Evolutionary conservation across 2,329 filamentous ascomycete genomes (phyloP).

Genomic region (Ophiostoma angusticollis): DNA sequence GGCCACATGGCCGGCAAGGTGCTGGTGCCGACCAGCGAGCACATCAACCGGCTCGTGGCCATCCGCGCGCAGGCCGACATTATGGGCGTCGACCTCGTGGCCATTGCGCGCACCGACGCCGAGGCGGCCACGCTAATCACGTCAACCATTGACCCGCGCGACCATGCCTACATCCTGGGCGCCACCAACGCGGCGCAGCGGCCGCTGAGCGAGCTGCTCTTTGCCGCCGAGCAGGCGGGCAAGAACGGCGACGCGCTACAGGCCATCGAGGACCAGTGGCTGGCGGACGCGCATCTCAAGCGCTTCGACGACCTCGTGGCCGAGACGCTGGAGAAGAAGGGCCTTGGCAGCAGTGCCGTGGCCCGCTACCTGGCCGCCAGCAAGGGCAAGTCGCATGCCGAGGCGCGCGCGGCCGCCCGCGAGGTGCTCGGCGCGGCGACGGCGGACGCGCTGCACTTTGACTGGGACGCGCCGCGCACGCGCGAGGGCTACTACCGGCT

Average conservation of each 20-base stretch:
- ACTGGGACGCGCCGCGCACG: constrained; percentile 91
- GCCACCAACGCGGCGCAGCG: constrained; percentile 73
- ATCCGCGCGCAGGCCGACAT: constrained; percentile 97
- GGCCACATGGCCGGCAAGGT: constrained; percentile 99
- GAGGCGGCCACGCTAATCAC: constrained; percentile 97
- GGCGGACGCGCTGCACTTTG: constrained; percentile 67
- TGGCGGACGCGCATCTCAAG: constrained; percentile 62
- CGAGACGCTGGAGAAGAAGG: constrained; percentile 45
- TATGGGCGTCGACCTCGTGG: constrained; percentile 85
- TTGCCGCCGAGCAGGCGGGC: constrained; percentile 67
- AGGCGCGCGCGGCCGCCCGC: constrained; percentile 69
- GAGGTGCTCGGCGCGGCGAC: constrained; percentile 59
- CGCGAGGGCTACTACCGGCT: constrained; percentile 93
- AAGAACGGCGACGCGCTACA: constrained; percentile 74
- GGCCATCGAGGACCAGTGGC: constrained; percentile 85
- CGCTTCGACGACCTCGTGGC: constrained; percentile 84
- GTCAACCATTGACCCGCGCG: constrained; percentile 87
- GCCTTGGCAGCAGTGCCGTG: constrained; percentile 45
- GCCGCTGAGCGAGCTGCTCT: constrained; percentile 83
- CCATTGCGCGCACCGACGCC: constrained; percentile 88
- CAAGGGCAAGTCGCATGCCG: constrained; percentile 75
- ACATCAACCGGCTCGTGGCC: constrained; percentile 93
- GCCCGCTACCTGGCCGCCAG: constrained; percentile 52
- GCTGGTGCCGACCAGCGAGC: constrained; percentile 88
- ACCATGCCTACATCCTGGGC: constrained; percentile 88